These are phyloP conservation scores for Calendula officinalis DNA, from an alignment of 129 eudicot species.

Conservation along the genomic window DNA sequence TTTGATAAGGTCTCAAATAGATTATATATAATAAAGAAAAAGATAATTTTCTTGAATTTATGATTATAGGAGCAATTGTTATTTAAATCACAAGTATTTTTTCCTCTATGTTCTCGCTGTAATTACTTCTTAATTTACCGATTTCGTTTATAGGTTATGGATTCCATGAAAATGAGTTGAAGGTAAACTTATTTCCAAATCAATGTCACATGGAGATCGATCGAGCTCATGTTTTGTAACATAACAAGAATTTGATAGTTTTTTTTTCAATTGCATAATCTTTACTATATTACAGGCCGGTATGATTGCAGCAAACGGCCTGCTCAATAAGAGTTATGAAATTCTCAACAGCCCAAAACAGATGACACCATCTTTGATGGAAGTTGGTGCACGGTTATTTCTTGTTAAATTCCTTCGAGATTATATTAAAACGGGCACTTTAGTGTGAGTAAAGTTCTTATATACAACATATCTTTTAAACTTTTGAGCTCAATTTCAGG, in stretches of 20 bases:
- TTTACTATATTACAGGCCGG: conserved; percentile 55
- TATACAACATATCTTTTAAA: background rate
- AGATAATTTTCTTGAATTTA: background rate
- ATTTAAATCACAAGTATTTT: no score
- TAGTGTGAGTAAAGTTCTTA: conserved; percentile 56
- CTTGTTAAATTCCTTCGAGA: conserved; percentile 52
- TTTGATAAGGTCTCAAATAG: no score
- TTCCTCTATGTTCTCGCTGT: background rate
- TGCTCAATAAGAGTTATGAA: conserved; percentile 43
- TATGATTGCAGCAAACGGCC: conserved; percentile 46
- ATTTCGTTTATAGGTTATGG: conserved; percentile 58
- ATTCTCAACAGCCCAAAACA: conserved; percentile 56
- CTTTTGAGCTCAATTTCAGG: background rate
- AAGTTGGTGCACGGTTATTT: conserved; percentile 64
- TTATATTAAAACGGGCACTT: conserved; percentile 55
- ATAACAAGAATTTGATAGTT: no score
- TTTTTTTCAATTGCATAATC: background rate
- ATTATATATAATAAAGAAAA: no score
- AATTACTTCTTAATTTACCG: background rate
- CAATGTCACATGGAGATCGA: background rate
- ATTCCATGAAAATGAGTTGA: conserved; percentile 76
- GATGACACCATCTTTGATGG: conserved; percentile 73
- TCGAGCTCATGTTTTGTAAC: no score
- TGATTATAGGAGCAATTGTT: background rate
- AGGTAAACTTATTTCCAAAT: conserved; percentile 38